Conservation (phyloP, 2,329 filamentous ascomycete species). For the Dryadomyces quercivorus region DNA sequence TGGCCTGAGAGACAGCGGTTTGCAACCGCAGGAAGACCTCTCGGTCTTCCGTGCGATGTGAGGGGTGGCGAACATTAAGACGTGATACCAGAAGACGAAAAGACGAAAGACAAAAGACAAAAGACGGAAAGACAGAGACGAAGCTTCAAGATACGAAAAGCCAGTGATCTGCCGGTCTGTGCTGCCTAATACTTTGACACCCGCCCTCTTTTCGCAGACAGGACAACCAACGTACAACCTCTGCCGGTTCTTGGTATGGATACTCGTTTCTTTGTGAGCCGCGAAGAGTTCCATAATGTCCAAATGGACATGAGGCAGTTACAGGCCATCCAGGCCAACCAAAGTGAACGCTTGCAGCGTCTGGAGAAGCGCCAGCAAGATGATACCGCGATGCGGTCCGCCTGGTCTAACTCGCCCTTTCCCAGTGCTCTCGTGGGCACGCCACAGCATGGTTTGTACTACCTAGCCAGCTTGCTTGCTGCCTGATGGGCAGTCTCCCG, state of each 20-base stretch:
- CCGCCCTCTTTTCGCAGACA: not conserved
- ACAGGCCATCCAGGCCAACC: slow-evolving; percentile 48
- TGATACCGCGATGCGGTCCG: slow-evolving; percentile 62
- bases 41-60: slow-evolving; percentile 30
- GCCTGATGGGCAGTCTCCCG: not conserved
- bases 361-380: slow-evolving; percentile 57
- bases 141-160: too few species aligned
- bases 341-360: slow-evolving; percentile 48
- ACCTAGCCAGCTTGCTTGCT: not conserved
- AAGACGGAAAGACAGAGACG: not conserved
- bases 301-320: slow-evolving; percentile 61
- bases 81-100: slow-evolving; percentile 4
- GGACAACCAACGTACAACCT: not conserved
- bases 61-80: slow-evolving; percentile 28
- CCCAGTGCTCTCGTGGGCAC: slow-evolving; percentile 74
- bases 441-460: slow-evolving; percentile 66
- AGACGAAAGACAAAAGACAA: not conserved
- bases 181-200: not conserved
- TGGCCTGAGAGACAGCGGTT: not conserved
- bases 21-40: slow-evolving; percentile 16
- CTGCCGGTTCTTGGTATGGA: slow-evolving; percentile 40
- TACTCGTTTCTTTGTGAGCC: slow-evolving; percentile 44
- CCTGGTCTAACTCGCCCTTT: slow-evolving; percentile 86
- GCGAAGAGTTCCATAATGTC: slow-evolving; percentile 55
- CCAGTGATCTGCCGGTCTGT: not conserved